phyloP scores from a whole-genome alignment of 306 rosid species.

The Cucumis sativus region DNA sequence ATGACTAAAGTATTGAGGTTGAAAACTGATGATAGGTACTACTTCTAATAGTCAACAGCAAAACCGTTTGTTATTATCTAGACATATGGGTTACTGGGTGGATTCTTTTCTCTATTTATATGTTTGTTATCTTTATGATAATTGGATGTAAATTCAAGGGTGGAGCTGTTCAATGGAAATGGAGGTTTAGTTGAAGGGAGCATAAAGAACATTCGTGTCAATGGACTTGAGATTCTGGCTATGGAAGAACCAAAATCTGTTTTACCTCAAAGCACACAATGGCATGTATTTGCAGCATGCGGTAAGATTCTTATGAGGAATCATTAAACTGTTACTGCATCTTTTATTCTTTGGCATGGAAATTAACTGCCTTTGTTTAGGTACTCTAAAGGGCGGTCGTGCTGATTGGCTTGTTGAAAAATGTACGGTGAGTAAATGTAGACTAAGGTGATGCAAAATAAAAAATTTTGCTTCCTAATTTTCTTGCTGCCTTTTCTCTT shows the following conservation, averaged over 20 bases:
- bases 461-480: not conserved
- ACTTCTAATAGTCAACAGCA: not conserved
- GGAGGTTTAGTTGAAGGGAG: slow-evolving; percentile 74
- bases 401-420: slow-evolving; percentile 96
- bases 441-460: not conserved
- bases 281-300: slow-evolving; percentile 75
- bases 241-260: slow-evolving; percentile 46
- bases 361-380: slow-evolving; percentile 25
- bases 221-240: slow-evolving; percentile 64
- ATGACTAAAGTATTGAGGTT: slow-evolving; percentile 84
- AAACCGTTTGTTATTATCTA: not conserved
- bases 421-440: slow-evolving; percentile 50
- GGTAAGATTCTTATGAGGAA: slow-evolving; percentile 30
- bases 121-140: not conserved
- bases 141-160: slow-evolving; percentile 36
- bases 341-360: not conserved
- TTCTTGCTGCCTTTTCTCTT: slow-evolving; percentile 7
- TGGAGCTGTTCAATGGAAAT: slow-evolving; percentile 88
- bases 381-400: slow-evolving; percentile 87
- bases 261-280: slow-evolving; percentile 45
- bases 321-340: not conserved
- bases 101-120: not conserved
- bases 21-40: slow-evolving; percentile 57
- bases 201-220: slow-evolving; percentile 41
- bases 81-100: not conserved